Base-by-base conservation (phyloP, 2,329 filamentous ascomycete genomes). In the Hawksworthiomyces lignivorus region DNA sequence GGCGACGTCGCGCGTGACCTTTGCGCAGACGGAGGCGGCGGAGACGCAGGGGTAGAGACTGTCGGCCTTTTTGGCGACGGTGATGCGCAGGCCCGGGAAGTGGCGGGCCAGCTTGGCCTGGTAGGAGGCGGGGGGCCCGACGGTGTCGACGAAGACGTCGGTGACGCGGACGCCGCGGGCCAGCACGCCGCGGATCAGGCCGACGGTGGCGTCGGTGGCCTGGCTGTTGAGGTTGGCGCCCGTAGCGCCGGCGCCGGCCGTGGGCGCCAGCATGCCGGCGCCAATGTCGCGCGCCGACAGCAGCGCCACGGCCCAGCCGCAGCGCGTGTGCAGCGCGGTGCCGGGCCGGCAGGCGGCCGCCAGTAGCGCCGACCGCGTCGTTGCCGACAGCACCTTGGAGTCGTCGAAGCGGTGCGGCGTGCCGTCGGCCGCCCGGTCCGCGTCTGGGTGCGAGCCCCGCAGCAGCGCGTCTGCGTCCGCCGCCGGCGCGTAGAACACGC, bases 141-240 rank as follows among this genome's bases (percentile, higher is more conserved):
- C 84, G 3, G 90, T 97, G 64, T 98, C 90, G 58, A 98, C 89
- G 61, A 88, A 98, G 39, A 98, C 85, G 62, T 96, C 87, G 44
- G 72, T 75, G 5, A 97, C 70, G 59, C 94, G 88, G 48, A 97
- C 84, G 27, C 87, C 86, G 17, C 73, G 71, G 8, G 77, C 79
- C 27, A 92, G 73, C 4, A 95, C 84, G 27, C 80, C 80, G 42
- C 78, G 71, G 55, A 97, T 90, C 39, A 98, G 70, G 29, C 77
- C 76, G 19, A 94, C 78, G 0, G 90, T 97, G 4, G 90, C 86
- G 61, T 95, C 89, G 78, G 92, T 84, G 15, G 90, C 90, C 63
- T 98, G 92, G 5, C 88, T 87, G 59, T 98, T 98, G 50, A 98
- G 77, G 60, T 98, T 98, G 66, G 96, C 94, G 4, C 69, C 15